These are phyloP conservation scores for Hordeum vulgare DNA, from an alignment of 176 grass and related monocot genomes.

Conservation along the genomic window DNA sequence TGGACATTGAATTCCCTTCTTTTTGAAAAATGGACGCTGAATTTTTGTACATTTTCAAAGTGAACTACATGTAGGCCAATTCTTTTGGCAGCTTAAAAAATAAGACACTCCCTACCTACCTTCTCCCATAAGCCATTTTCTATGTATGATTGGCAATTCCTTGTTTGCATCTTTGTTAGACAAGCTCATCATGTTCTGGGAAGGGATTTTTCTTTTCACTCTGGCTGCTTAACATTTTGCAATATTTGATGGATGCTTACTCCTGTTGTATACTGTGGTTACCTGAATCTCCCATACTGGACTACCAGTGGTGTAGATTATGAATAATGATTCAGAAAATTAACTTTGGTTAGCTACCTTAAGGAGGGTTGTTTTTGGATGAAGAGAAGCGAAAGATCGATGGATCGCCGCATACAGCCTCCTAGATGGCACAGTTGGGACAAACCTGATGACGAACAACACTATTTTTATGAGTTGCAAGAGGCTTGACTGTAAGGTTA, in stretches of 20 bases:
- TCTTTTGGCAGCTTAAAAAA: no score
- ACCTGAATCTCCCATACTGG: neutral
- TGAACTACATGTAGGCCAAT: no score
- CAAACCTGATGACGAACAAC: slow-evolving; percentile 32
- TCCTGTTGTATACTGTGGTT: no score
- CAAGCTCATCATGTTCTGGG: neutral
- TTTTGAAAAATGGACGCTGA: no score
- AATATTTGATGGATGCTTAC: no score
- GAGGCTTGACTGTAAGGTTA: neutral
- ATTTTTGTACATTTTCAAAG: no score
- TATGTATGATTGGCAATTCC: neutral
- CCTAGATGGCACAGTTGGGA: slow-evolving; percentile 54
- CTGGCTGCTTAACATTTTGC: neutral
- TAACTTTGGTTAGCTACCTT: neutral
- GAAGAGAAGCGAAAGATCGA: slow-evolving; percentile 20
- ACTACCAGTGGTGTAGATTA: neutral
- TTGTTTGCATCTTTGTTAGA: neutral
- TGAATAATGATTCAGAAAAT: neutral
- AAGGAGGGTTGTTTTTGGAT: slow-evolving; percentile 24
- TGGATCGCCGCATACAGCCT: slow-evolving; percentile 34
- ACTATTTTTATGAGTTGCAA: neutral
- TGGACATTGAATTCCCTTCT: no score
- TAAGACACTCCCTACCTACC: no score
- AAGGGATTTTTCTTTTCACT: neutral
- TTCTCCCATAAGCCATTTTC: no score